These are phyloP conservation scores for Marsdenia floribunda DNA, from an alignment of 257 asterid species.

Conservation along the genomic window DNA sequence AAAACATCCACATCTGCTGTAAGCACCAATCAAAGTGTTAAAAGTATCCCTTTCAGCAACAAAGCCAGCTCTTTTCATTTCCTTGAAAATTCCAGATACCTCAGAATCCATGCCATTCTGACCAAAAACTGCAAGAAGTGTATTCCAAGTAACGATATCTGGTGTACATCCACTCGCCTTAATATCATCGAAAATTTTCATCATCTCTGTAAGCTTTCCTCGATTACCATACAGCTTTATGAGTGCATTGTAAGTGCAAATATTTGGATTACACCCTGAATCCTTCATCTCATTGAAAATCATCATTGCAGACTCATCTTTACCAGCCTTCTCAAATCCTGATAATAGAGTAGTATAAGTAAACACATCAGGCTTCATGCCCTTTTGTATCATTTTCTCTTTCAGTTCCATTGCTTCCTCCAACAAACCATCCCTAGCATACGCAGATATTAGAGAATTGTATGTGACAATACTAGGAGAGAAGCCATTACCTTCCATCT, in stretches of 20 bases:
- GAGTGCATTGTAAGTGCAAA: constrained; percentile 84
- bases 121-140: constrained; percentile 92
- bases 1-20: constrained; percentile 82
- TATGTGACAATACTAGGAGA: constrained; percentile 68
- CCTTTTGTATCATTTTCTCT: constrained; percentile 54
- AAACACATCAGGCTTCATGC: constrained; percentile 84
- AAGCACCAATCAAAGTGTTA: constrained; percentile 81
- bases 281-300: constrained; percentile 66
- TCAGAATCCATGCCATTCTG: constrained; percentile 85
- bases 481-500: constrained; percentile 70
- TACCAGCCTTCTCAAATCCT: constrained; percentile 92
- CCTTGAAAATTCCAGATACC: constrained; percentile 83
- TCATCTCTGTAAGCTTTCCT: constrained; percentile 79
- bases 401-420: constrained; percentile 78
- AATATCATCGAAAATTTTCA: constrained; percentile 77
- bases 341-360: constrained; percentile 86
- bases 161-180: constrained; percentile 66
- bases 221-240: constrained; percentile 88
- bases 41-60: constrained; percentile 92
- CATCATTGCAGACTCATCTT: constrained; percentile 76
- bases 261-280: constrained; percentile 73
- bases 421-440: constrained; percentile 70
- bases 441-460: constrained; percentile 75
- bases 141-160: constrained; percentile 92
- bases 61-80: constrained; percentile 89